These are phyloP conservation scores for Arthrinium puccinioides DNA, from an alignment of 2,329 filamentous ascomycete genomes.

Conservation along the genomic window DNA sequence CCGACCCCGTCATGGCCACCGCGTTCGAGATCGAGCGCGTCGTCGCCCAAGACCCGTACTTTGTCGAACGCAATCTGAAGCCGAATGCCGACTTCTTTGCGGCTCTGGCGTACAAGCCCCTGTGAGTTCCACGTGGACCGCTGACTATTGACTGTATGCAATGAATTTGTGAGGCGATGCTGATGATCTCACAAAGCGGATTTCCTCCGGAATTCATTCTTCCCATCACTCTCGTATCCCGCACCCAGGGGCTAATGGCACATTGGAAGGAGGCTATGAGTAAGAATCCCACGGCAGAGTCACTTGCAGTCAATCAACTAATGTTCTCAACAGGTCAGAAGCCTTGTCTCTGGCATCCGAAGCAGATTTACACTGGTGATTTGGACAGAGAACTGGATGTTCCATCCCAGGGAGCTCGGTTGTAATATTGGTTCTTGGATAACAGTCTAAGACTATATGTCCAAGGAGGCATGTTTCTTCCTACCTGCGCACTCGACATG, in stretches of 20 bases:
- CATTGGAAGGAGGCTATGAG: slow-evolving; percentile 16
- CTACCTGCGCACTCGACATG: no score
- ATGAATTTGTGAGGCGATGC: background rate
- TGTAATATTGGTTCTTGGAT: no score
- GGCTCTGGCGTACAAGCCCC: slow-evolving; percentile 12
- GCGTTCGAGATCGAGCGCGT: slow-evolving; percentile 10
- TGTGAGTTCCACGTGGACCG: slow-evolving; percentile 5
- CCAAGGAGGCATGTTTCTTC: no score
- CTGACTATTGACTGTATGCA: background rate
- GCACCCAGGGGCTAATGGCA: slow-evolving; percentile 13
- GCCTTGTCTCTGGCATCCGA: no score
- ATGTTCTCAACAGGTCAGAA: no score
- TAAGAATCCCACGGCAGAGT: no score
- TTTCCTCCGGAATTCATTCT: slow-evolving; percentile 11
- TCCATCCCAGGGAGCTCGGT: no score
- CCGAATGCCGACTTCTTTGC: slow-evolving; percentile 13
- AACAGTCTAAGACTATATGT: no score
- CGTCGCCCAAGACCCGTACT: slow-evolving; percentile 11
- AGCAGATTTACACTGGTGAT: no score
- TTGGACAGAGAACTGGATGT: no score
- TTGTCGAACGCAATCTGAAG: slow-evolving; percentile 12
- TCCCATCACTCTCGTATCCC: slow-evolving; percentile 11
- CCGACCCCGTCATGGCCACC: slow-evolving; percentile 7
- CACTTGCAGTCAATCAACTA: no score
- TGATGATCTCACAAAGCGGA: slow-evolving; percentile 4